A percentile compares a stretch with the other conserved stretches of the same genome.
These are phyloP conservation scores for Triangularia verruculosa DNA, from an alignment of 2,329 filamentous ascomycete genomes.

Conservation along the genomic window DNA sequence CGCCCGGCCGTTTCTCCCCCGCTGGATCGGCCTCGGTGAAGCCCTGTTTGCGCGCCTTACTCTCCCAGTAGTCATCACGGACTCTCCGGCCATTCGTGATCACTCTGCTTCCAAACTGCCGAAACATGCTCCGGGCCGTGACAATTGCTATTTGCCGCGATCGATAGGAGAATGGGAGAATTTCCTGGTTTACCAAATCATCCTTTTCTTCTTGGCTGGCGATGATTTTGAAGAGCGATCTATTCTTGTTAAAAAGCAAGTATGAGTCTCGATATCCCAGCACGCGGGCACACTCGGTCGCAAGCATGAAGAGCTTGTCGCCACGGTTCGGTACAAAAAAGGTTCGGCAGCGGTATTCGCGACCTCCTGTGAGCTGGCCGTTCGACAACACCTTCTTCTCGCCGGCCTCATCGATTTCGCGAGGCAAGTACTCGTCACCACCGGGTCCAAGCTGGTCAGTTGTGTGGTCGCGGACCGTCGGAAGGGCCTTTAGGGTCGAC, in stretches of 20 bases:
- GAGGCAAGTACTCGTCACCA: constrained; percentile 90
- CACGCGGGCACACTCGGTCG: constrained; percentile 92
- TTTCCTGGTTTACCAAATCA: constrained; percentile 90
- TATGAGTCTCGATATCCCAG: constrained; percentile 97
- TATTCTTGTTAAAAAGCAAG: constrained; percentile 96
- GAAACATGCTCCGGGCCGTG: constrained; percentile 96
- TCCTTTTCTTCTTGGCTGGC: constrained; percentile 95
- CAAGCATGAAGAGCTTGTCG: constrained; percentile 96
- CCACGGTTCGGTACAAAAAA: constrained; percentile 89
- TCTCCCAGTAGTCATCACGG: constrained; percentile 98
- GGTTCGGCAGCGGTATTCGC: constrained; percentile 88
- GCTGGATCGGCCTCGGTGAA: constrained; percentile 96
- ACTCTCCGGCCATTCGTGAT: constrained; percentile 87
- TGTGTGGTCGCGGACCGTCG: constrained; percentile 94
- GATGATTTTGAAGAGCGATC: constrained; percentile 96
- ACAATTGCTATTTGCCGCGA: constrained; percentile 99
- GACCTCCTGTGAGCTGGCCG: constrained; percentile 75
- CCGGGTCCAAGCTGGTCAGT: constrained; percentile 89
- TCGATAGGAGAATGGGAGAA: constrained; percentile 93
- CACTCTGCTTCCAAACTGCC: constrained; percentile 93
- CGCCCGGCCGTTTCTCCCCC: constrained; percentile 92
- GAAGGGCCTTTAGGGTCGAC: constrained; percentile 84
- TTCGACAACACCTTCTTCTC: constrained; percentile 89
- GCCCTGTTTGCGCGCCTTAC: constrained; percentile 92
- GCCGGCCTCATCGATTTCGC: constrained; percentile 87